Evolutionary conservation across 495 filamentous ascomycete genomes (phyloP).

Genomic region (Penicillium egyptiacum): DNA sequence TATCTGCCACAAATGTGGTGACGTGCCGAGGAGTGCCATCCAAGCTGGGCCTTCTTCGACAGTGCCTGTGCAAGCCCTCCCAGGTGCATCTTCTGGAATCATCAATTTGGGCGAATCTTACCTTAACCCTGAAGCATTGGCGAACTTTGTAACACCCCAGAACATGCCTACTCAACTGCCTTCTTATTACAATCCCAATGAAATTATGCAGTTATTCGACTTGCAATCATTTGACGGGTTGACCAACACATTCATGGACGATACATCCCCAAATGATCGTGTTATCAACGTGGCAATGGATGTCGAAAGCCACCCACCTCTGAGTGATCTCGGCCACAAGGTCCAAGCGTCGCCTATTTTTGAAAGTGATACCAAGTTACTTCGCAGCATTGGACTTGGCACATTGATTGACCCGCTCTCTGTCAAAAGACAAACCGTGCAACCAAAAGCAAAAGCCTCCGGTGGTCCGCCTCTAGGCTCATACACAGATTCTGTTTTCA

Average conservation of each 20-base stretch:
- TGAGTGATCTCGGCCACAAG: not conserved
- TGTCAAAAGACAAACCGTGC: not conserved
- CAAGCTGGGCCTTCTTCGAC: not conserved
- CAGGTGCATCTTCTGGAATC: not conserved
- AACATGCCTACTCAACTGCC: not conserved
- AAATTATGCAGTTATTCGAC: not conserved
- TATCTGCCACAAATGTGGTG: conserved; percentile 3
- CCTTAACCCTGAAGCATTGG: not conserved
- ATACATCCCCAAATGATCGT: too few relatives aligned
- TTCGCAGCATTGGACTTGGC: not conserved
- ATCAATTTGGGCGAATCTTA: not conserved
- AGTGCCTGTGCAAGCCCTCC: not conserved
- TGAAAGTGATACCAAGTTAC: not conserved
- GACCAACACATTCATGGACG: not conserved
- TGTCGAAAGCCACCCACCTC: not conserved
- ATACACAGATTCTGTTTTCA: not conserved
- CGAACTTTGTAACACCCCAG: not conserved
- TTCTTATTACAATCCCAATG: not conserved
- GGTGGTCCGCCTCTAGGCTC: not conserved
- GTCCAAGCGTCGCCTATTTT: not conserved
- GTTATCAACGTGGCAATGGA: not conserved
- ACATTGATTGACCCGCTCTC: not conserved
- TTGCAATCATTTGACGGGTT: not conserved
- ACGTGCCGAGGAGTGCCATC: not conserved
- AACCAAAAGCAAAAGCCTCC: not conserved